A percentile compares a stretch with the other conserved stretches of the same genome.
Conservation (phyloP, 2,329 filamentous ascomycete species). For the Monosporascus sp. region DNA sequence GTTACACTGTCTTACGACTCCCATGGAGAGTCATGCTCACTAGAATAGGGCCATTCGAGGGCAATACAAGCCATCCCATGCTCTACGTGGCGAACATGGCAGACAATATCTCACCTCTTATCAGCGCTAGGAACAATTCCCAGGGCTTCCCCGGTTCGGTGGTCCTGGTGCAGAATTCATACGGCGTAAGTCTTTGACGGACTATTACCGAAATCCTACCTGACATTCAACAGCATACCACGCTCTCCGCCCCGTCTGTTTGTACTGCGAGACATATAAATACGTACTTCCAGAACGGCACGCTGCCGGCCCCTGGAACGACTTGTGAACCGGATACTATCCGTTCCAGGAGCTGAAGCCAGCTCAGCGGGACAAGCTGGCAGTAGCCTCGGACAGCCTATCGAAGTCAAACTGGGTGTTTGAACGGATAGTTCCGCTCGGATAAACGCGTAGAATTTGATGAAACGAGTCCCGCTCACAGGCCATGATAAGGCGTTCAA, state of each 20-base stretch:
- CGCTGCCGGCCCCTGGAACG: constrained; percentile 37
- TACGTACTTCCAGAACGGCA: constrained; percentile 41
- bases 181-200: constrained; percentile 35
- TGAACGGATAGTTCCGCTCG: not conserved
- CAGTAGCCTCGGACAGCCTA: constrained; percentile 8
- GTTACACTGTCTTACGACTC: no score
- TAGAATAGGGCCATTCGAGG: constrained; percentile 23
- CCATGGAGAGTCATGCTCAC: not conserved
- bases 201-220: not conserved
- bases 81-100: constrained; percentile 31
- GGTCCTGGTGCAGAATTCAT: constrained; percentile 44
- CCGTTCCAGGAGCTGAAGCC: constrained; percentile 32
- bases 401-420: constrained; percentile 9
- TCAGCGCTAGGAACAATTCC: constrained; percentile 26
- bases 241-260: constrained; percentile 36
- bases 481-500: not conserved
- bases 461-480: not conserved
- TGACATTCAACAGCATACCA: constrained; percentile 39
- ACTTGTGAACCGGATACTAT: constrained; percentile 40
- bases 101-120: constrained; percentile 30
- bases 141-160: constrained; percentile 38
- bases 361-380: constrained; percentile 5
- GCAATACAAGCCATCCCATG: constrained; percentile 28
- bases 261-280: constrained; percentile 38
- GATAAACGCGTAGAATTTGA: no score